Conservation (phyloP, 2,329 filamentous ascomycete genomes). For the Pseudogymnoascus sp. region DNA sequence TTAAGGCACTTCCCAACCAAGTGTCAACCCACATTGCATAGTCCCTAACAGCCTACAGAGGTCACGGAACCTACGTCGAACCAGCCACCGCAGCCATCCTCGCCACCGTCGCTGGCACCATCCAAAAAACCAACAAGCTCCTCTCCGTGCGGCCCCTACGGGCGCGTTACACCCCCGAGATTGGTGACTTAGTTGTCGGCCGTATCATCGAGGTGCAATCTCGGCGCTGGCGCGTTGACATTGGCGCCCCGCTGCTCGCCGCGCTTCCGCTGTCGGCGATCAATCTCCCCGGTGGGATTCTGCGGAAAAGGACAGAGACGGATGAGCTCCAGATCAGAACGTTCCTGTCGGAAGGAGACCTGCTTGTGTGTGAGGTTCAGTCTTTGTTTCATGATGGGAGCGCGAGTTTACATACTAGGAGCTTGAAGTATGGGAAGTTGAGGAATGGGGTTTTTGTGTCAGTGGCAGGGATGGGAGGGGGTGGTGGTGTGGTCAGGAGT, state of each 20-base stretch:
- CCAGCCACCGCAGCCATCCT: constrained; percentile 61
- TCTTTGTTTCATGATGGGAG: constrained; percentile 77
- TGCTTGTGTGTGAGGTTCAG: constrained; percentile 93
- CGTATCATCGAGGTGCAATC: constrained; percentile 93
- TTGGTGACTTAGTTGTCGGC: constrained; percentile 90
- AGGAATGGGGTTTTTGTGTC: constrained; percentile 85
- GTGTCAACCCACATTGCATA: neutral
- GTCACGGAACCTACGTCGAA: constrained; percentile 82
- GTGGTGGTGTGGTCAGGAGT: constrained; percentile 72
- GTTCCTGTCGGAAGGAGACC: constrained; percentile 94
- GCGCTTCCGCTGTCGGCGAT: constrained; percentile 80
- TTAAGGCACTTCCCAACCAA: neutral
- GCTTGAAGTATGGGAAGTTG: constrained; percentile 89
- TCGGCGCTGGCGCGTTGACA: constrained; percentile 89
- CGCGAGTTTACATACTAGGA: constrained; percentile 82
- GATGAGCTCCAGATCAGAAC: constrained; percentile 94
- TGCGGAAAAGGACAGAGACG: constrained; percentile 84
- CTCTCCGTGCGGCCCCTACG: constrained; percentile 85
- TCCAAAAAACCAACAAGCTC: constrained; percentile 93
- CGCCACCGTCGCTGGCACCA: constrained; percentile 81
- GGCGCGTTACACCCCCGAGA: constrained; percentile 89
- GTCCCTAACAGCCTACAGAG: constrained; percentile 43
- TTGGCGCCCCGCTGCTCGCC: constrained; percentile 79
- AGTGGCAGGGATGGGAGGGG: constrained; percentile 71
- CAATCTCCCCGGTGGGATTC: constrained; percentile 88